Base-by-base conservation (phyloP, 345 rosid species). In the Garcia nutans region DNA sequence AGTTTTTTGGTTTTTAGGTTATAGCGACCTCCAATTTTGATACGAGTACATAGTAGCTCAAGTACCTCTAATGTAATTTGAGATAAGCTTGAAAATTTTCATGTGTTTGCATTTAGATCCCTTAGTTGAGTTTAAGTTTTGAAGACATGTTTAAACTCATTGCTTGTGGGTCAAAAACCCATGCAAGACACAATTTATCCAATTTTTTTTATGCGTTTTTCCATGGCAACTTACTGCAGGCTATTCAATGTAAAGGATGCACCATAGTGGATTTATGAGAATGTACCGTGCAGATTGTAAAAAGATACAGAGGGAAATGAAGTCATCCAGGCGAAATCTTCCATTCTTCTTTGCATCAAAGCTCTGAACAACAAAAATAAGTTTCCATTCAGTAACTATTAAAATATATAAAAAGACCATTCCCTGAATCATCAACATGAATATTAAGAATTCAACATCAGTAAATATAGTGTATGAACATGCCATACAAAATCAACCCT, bases 251-350 rank as follows among this genome's bases (percentile, higher is more conserved):
- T 33, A 26, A 71, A 67, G 31, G 2, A 72, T 58, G 10, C 16
- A 37, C 6, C 42, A 50, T 26, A 0, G 7, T 19, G 52, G n/a
- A 19, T 23, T 15, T 17, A 55, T 49, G 69, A 66, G 68, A 50
- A 77, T 86, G 5, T 68, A 89, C 95, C 88, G 79, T 68, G 92
- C 84, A 66, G 95, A 91, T 75, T 91, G 92, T 69, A 87, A 65
- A 78, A 91, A 91, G 80, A 91, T 84, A 81, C 90, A 89, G 63
- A 91, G 89, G 50, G 92, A 85, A 44, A 91, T 91, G 86, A 91
- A 86, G 80, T 85, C 90, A 82, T 87, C 91, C 83, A 89, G 82
- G 59, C 85, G 91, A 81, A 87, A 82, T 78, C 79, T 84, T 37
- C 92, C 92, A 19, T 84, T 81, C 87, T 88, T 87, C 83, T 84